Evolutionary conservation across 345 rosid genomes (phyloP).

Genomic region (Eucalyptus curtisii): DNA sequence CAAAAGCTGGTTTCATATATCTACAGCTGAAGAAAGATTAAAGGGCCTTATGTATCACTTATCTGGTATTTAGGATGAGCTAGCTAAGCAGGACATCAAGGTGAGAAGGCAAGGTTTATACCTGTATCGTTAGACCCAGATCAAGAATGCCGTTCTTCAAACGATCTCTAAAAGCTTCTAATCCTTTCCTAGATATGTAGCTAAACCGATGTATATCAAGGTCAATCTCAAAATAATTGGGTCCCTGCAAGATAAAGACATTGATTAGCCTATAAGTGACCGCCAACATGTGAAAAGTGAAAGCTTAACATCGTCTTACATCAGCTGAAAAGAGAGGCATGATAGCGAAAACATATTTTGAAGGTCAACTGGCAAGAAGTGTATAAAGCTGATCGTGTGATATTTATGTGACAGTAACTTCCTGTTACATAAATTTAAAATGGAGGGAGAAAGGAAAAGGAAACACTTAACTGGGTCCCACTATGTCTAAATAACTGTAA

Average conservation of each 20-base stretch:
- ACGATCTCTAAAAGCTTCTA: conserved; percentile 72
- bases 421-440: neutral
- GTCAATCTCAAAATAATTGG: conserved; percentile 75
- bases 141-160: conserved; percentile 46
- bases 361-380: neutral
- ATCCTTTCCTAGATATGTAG: conserved; percentile 79
- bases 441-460: neutral
- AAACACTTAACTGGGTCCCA: neutral
- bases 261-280: neutral
- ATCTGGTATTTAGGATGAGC: neutral
- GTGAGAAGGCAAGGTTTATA: neutral
- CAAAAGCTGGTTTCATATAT: neutral
- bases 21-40: neutral
- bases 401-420: neutral
- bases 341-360: neutral
- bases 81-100: neutral
- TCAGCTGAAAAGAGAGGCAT: neutral
- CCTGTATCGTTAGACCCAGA: conserved; percentile 84
- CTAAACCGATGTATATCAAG: conserved; percentile 77
- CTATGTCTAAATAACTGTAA: neutral
- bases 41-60: neutral
- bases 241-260: conserved; percentile 33
- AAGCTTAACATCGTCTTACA: neutral
- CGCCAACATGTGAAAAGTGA: neutral
- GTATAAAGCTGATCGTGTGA: neutral